Evolutionary conservation across 2,329 filamentous ascomycete genomes (phyloP).

Genomic region (Calonectria pseudoturangicola): DNA sequence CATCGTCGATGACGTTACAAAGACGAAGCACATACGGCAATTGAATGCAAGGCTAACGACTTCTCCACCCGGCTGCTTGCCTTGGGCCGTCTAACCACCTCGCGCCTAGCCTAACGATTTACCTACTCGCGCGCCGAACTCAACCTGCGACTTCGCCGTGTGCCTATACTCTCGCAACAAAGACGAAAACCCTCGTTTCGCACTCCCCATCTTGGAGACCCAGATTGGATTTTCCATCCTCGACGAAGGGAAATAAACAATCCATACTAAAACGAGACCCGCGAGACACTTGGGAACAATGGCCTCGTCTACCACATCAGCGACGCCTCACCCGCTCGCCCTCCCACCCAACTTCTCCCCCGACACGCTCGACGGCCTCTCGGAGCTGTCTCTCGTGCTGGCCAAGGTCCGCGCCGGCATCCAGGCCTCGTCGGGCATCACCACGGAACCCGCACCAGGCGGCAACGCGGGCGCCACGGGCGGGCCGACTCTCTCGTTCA

Average conservation of each 20-base stretch:
- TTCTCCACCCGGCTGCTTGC: slow-evolving; percentile 43
- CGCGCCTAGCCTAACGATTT: slow-evolving; percentile 22
- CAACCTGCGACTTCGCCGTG: background rate
- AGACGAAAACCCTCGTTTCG: background rate
- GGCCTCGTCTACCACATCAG: slow-evolving; percentile 54
- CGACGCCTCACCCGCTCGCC: slow-evolving; percentile 65
- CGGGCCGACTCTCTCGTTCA: slow-evolving; percentile 69
- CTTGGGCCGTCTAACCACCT: slow-evolving; percentile 26
- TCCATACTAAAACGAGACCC: background rate
- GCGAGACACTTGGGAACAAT: slow-evolving; percentile 40
- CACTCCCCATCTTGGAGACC: background rate
- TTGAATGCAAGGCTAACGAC: slow-evolving; percentile 50
- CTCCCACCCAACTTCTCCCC: slow-evolving; percentile 82
- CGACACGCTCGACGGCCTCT: slow-evolving; percentile 89
- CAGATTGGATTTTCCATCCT: background rate
- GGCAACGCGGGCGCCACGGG: slow-evolving; percentile 58
- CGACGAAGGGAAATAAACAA: background rate
- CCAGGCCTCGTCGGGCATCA: slow-evolving; percentile 63
- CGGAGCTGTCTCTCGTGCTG: slow-evolving; percentile 86
- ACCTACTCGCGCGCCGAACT: slow-evolving; percentile 17
- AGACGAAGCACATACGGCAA: slow-evolving; percentile 19
- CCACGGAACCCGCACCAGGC: slow-evolving; percentile 61
- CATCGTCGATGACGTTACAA: slow-evolving; percentile 46
- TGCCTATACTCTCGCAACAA: background rate
- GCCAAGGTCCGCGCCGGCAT: slow-evolving; percentile 78